Evolutionary conservation across 129 eudicot species (phyloP).

Genomic region (Flaveria robusta): DNA sequence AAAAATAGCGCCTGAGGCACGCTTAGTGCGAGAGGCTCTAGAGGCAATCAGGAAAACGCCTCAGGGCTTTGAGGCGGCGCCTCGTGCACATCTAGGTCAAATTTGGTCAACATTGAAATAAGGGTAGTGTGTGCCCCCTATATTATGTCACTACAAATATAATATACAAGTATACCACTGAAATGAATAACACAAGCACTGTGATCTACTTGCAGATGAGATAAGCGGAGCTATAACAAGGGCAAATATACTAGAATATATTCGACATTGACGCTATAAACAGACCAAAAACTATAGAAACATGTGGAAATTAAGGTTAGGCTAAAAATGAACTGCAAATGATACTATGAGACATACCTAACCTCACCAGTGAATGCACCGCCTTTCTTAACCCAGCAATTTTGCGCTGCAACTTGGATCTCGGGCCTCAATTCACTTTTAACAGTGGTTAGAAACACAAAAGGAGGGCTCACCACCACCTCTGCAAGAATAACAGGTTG

Average conservation of each 20-base stretch:
- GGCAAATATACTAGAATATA: background rate
- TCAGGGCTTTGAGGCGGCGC: too few relatives aligned
- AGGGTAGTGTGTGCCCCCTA: background rate
- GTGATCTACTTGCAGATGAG: background rate
- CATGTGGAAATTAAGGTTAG: background rate
- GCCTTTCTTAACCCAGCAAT: constrained; percentile 97
- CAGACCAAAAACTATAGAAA: background rate
- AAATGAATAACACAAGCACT: background rate
- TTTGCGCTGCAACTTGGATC: constrained; percentile 93
- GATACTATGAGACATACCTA: constrained; percentile 54
- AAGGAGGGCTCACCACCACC: constrained; percentile 96
- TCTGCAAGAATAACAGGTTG: constrained; percentile 51
- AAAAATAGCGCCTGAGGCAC: too few relatives aligned
- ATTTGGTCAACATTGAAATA: too few relatives aligned
- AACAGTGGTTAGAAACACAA: constrained; percentile 74
- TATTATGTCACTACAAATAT: background rate
- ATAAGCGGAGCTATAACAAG: background rate
- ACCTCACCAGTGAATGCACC: constrained; percentile 98
- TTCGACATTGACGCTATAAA: background rate
- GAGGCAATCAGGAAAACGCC: too few relatives aligned
- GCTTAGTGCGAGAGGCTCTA: too few relatives aligned
- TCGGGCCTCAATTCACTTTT: constrained; percentile 72
- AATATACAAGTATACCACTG: background rate
- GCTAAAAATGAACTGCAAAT: background rate
- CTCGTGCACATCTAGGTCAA: too few relatives aligned